Evolutionary conservation across 192 early-diverging fungal species (phyloP), one percentile per base, ranked within the genome.

Genomic region (Thoreauomyces humboldtii): DNA sequence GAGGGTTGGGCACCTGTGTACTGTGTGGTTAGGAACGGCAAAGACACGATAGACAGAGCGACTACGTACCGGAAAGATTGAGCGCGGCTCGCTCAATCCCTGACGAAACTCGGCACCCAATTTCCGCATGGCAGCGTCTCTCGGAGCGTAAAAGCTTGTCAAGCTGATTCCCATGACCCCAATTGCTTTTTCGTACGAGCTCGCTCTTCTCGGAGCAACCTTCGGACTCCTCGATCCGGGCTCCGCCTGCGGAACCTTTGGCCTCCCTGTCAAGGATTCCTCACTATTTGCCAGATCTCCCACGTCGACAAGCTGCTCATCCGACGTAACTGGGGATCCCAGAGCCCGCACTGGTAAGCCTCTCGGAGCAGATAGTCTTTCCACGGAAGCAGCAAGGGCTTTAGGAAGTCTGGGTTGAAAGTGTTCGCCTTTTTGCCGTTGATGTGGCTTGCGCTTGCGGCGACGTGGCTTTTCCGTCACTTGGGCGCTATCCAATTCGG

Each of bases 31-130:
- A n/a, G n/a, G 5, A 4, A 52, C 14, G 27, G 45, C 32, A 41
- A 58, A 28, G 32, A 62, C 14, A 34, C 37, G 14, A 14, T 19
- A 21, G 28, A 64, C 7, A 45, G n/a, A 47, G 17, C n/a, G 2
- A 38, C 14, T n/a, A 70, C 71, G 63, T 66, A 77, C 76, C 41
- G 76, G 76, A 71, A 74, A 77, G 22, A 44, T 47, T 69, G 68
- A 69, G 24, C 62, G 51, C 7, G 21, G 5, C 17, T 25, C 24
- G 29, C 51, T 58, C 3, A 25, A 9, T 19, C 12, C 9, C 1
- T 53, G 51, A 4, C 53, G 51, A 22, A 33, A 17, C 7, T 55
- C 46, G n/a, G 57, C 33, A n/a, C 70, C 55, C 38, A 75, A 52
- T n/a, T 46, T 48, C 48, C 51, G 53, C 11, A 76, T 45, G 0